Conservation (phyloP, 768 basidiomycete species). For the Suillus variegatus region DNA sequence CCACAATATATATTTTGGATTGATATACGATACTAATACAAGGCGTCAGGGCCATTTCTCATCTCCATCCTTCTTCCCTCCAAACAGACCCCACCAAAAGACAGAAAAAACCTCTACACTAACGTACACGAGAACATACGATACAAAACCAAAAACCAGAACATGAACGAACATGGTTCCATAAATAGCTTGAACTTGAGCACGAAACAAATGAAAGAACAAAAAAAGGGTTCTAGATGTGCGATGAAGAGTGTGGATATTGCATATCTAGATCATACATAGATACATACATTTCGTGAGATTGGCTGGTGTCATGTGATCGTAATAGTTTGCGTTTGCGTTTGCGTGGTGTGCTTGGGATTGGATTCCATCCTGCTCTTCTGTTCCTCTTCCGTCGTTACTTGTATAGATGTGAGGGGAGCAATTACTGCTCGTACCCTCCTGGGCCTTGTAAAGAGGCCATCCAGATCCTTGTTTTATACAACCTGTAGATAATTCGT, state of each 20-base stretch:
- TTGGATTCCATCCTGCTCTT: neutral
- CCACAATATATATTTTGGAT: conserved; percentile 6
- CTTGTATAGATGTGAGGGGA: conserved; percentile 1
- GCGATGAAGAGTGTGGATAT: conserved; percentile 10
- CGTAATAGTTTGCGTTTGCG: neutral
- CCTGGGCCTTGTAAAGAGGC: conserved; percentile 67
- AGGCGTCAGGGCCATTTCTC: conserved; percentile 11
- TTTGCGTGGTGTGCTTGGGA: neutral
- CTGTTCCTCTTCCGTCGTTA: neutral
- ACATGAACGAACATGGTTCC: neutral
- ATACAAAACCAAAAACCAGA: neutral
- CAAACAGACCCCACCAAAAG: neutral
- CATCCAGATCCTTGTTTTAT: conserved; percentile 97
- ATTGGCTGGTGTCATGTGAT: neutral
- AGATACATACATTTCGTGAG: neutral
- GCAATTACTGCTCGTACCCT: conserved; percentile 43
- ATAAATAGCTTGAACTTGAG: conserved; percentile 3
- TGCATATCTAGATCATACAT: conserved; percentile 9
- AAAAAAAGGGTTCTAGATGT: conserved; percentile 3
- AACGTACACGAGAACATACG: conserved; percentile 13
- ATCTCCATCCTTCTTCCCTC: neutral
- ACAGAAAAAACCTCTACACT: conserved; percentile 6
- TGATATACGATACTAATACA: conserved; percentile 32
- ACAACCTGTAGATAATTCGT: conserved; percentile 51
- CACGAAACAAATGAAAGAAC: neutral